Evolutionary conservation across 805 yeast genomes (phyloP), one percentile per base, ranked within the genome.

Genomic region (Saturnispora gosingensis): DNA sequence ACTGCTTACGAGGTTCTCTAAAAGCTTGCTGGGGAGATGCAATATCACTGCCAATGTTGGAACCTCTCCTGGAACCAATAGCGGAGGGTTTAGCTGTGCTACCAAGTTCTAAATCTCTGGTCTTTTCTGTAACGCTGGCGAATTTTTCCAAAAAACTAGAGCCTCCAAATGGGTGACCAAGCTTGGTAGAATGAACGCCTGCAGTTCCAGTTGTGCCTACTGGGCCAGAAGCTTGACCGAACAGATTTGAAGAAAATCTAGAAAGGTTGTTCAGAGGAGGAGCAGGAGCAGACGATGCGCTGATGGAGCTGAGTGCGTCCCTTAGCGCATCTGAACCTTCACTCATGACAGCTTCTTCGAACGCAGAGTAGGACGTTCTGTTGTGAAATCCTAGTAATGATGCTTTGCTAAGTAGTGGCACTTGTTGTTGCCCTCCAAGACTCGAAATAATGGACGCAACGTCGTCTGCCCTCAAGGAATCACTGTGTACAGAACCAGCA

Each of bases 61-160:
- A 77, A 1, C 83, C 72, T 67, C 83, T 73, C 65, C 84, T 73
- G 4, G 74, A 68, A n/a, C 65, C 64, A 15, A 68, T 65, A 20
- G 65, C 62, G 50, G 71, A 66, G n/a, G 63, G 63, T 9, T 52
- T 48, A 22, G 46, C 35, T 30, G 24, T 24, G n/a, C 34, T 45
- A 15, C 49, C 56, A 16, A 56, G 52, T 58, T 82, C 87, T 44
- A 81, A 71, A 57, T 82, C 88, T 59, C 84, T 71, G 0, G 88
- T 82, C 46, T 84, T 83, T 52, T 82, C 87, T 6, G 85, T 83
- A 16, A 82, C 83, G 2, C 80, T 70, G 6, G 83, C 71, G 59
- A 82, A 82, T 65, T 81, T 81, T 55, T 79, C 82, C 55, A 82
- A 67, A 59, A 82, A 82, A 46, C 77, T 70, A 18, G 72, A 68